A percentile compares a stretch with the other conserved stretches of the same genome.
Conservation (phyloP, 2,329 filamentous ascomycete species). For the Epichloe baconii region DNA sequence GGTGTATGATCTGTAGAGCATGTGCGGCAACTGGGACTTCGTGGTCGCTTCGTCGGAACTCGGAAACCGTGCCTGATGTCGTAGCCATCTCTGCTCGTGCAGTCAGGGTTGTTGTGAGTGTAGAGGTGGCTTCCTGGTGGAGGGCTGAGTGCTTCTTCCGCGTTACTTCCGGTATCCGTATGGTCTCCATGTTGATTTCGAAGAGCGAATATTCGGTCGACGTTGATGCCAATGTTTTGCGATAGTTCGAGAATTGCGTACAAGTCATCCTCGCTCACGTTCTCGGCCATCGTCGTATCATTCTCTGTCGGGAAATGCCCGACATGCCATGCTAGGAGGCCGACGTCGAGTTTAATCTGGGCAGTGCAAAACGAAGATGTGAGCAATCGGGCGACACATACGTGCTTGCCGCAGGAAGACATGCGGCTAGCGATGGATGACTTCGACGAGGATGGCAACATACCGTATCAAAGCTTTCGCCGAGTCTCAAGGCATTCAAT, state of each 20-base stretch:
- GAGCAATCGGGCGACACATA: neutral
- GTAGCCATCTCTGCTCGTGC: neutral
- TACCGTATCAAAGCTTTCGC: constrained; percentile 8
- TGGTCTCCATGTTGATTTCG: constrained; percentile 3
- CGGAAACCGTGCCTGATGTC: neutral
- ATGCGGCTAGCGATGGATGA: neutral
- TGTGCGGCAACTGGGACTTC: constrained; percentile 17
- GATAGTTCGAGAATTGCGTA: constrained; percentile 6
- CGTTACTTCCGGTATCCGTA: neutral
- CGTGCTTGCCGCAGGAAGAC: no score
- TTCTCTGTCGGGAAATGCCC: constrained; percentile 6
- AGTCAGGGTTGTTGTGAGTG: neutral
- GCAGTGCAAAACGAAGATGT: neutral
- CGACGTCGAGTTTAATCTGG: constrained; percentile 8
- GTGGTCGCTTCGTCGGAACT: neutral
- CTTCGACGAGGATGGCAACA: neutral
- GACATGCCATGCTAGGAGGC: constrained; percentile 5
- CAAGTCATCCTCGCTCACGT: constrained; percentile 7
- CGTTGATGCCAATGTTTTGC: constrained; percentile 7
- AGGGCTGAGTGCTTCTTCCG: neutral
- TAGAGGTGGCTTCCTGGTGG: neutral
- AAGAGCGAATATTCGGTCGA: constrained; percentile 6
- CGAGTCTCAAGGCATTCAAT: constrained; percentile 3
- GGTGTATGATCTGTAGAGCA: constrained; percentile 65
- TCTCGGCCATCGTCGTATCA: neutral